Conservation (phyloP, 2,329 filamentous ascomycete species). For the Alternaria longipes region DNA sequence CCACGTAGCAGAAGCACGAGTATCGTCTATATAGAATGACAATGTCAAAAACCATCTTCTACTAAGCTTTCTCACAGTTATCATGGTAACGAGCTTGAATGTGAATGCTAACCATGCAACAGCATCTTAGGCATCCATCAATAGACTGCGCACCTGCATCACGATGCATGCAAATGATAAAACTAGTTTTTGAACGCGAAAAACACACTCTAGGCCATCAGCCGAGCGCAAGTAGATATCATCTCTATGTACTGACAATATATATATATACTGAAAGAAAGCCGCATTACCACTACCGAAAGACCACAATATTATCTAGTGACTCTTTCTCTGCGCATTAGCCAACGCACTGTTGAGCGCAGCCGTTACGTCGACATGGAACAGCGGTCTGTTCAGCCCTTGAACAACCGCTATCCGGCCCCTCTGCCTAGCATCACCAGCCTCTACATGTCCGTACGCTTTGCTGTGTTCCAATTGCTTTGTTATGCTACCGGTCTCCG, state of each 20-base stretch:
- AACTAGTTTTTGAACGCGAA: neutral
- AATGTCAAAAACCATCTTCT: neutral
- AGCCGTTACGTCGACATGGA: constrained; percentile 92
- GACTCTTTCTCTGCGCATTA: constrained; percentile 66
- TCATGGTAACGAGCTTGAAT: neutral
- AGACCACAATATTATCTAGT: constrained; percentile 25
- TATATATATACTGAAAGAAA: constrained; percentile 8
- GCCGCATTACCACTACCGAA: neutral
- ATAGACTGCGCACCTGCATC: neutral
- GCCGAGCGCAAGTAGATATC: constrained; percentile 3
- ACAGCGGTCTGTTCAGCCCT: constrained; percentile 87
- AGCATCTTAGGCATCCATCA: neutral
- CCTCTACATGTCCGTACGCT: constrained; percentile 39
- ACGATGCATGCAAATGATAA: neutral
- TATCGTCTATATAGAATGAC: neutral
- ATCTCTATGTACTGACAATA: constrained; percentile 1
- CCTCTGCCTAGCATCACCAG: constrained; percentile 48
- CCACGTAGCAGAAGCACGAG: constrained; percentile 4
- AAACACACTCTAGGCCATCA: constrained; percentile 3
- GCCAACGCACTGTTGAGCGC: constrained; percentile 90
- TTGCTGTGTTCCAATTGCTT: constrained; percentile 45
- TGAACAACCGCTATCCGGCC: constrained; percentile 69
- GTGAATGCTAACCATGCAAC: neutral
- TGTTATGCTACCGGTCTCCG: constrained; percentile 42
- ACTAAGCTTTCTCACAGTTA: neutral